Evolutionary conservation across 2,329 filamentous ascomycete genomes (phyloP).

Genomic region (Aspergillus niger): DNA sequence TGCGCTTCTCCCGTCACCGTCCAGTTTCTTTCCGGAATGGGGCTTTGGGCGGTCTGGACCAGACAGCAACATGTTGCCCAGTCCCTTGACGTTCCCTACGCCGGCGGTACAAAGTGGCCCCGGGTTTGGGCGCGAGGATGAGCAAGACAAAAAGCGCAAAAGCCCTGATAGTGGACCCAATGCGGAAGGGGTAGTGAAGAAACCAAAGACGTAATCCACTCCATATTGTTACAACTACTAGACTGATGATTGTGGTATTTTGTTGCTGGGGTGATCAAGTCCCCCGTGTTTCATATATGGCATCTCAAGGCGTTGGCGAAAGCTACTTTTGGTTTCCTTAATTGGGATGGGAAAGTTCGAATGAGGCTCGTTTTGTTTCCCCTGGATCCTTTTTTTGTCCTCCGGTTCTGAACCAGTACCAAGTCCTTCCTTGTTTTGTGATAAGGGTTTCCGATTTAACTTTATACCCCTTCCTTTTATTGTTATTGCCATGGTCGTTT

Average conservation of each 20-base stretch:
- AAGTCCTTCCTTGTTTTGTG: slow-evolving; percentile 9
- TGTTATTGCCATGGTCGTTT: neutral
- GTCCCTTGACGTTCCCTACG: slow-evolving; percentile 89
- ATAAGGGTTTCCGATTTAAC: slow-evolving; percentile 14
- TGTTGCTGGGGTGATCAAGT: slow-evolving; percentile 4
- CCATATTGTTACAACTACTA: slow-evolving; percentile 4
- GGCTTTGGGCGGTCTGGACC: slow-evolving; percentile 64
- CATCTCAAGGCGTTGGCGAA: slow-evolving; percentile 25
- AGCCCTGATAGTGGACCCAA: slow-evolving; percentile 41
- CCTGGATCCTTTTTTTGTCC: slow-evolving; percentile 11
- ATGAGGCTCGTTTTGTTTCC: slow-evolving; percentile 8
- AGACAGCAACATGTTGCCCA: slow-evolving; percentile 85
- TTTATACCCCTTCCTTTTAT: slow-evolving; percentile 18
- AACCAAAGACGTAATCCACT: slow-evolving; percentile 39
- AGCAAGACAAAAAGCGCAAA: slow-evolving; percentile 49
- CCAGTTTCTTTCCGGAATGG: slow-evolving; percentile 92
- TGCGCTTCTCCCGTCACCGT: slow-evolving; percentile 85
- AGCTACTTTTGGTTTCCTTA: slow-evolving; percentile 10
- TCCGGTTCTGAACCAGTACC: slow-evolving; percentile 1
- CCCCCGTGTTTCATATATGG: slow-evolving; percentile 18
- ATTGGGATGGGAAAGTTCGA: slow-evolving; percentile 15
- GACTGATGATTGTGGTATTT: slow-evolving; percentile 12
- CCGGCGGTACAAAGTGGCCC: slow-evolving; percentile 55
- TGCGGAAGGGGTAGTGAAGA: slow-evolving; percentile 39
- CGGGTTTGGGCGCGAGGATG: slow-evolving; percentile 45